phyloP scores from a whole-genome alignment of 164 flowering plant genomes.

The Nymphaea thermarum region DNA sequence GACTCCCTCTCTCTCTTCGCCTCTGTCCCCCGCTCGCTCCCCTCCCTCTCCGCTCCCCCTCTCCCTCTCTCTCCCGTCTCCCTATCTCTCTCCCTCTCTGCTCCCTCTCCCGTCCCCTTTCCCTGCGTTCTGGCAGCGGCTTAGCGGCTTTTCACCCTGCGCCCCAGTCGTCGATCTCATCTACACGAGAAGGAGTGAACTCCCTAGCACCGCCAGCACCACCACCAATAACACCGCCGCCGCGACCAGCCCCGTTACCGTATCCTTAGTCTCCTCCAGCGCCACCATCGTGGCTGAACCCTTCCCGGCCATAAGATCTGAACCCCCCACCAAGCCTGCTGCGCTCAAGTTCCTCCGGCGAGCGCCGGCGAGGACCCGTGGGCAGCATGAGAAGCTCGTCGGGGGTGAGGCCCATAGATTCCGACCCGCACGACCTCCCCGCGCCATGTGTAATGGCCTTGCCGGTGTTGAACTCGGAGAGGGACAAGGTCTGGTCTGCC shows the following conservation, averaged over 20 bases:
- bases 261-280: neutral
- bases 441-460: constrained; percentile 14
- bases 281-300: too few relatives aligned
- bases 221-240: constrained; percentile 9
- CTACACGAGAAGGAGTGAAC: constrained; percentile 61
- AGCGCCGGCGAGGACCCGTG: constrained; percentile 72
- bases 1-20: too few relatives aligned
- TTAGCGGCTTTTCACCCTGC: constrained; percentile 79
- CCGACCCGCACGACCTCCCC: constrained; percentile 7
- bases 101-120: too few relatives aligned
- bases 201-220: constrained; percentile 33
- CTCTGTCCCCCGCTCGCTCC: too few relatives aligned
- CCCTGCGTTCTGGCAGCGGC: constrained; percentile 6
- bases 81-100: too few relatives aligned
- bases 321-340: constrained; percentile 57
- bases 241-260: neutral
- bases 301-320: constrained; percentile 36
- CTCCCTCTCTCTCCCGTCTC: too few relatives aligned
- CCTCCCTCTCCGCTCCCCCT: too few relatives aligned
- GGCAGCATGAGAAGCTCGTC: constrained; percentile 58
- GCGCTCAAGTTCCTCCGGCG: constrained; percentile 73
- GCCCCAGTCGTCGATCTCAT: constrained; percentile 88
- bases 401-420: constrained; percentile 28
- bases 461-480: constrained; percentile 47
- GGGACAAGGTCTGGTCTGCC: constrained; percentile 41